Base-by-base conservation (phyloP, 192 early-diverging fungal species). In the Phycomyces blakesleeanus region DNA sequence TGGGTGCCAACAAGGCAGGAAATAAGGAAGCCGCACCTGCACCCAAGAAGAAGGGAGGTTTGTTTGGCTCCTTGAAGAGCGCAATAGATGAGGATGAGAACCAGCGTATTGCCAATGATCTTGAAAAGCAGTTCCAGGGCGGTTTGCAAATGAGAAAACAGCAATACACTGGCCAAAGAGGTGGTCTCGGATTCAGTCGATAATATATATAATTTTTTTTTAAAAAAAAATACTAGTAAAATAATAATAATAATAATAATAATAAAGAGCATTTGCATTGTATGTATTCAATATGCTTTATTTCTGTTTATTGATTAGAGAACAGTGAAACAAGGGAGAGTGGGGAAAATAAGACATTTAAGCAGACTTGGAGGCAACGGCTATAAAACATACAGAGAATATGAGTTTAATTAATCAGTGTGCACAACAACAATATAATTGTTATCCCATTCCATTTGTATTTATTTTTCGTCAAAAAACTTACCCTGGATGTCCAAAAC, bases 71-170 rank as follows among this genome's bases (percentile, higher is more conserved):
- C 1, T 52, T 77, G 38, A 72, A 66, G 10, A 79, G 77, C 1
- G 82, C 78, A 1, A 85, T 87, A 40, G 80, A 87, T 60, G 62
- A 61, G 11, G 73, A 79, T 61, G 69, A 78, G 8, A 76, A 72
- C 9, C 62, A 76, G 5, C 76, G 78, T 61, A 79, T 87, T 21
- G 69, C 68, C 14, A 63, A 77, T 44, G 80, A 87, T 22, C 68
- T 87, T n/a, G 77, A 77, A 53, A 75, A 79, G 61, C 85, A 87
- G 61, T 87, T 87, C 58, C 73, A 84, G 55, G 67, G 76, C 12
- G 78, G 81, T 15, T 61, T 82, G 18, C 79, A 82, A 49, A 76
- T 79, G 59, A 55, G 76, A 25, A 77, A 79, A 37, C 77, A 84
- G 38, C 72, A 78, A 57, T 77, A 82, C 58, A 77, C 71, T 59